These are phyloP conservation scores for Verticillium dahliae DNA, from an alignment of 2,329 filamentous ascomycete genomes.

Conservation along the genomic window DNA sequence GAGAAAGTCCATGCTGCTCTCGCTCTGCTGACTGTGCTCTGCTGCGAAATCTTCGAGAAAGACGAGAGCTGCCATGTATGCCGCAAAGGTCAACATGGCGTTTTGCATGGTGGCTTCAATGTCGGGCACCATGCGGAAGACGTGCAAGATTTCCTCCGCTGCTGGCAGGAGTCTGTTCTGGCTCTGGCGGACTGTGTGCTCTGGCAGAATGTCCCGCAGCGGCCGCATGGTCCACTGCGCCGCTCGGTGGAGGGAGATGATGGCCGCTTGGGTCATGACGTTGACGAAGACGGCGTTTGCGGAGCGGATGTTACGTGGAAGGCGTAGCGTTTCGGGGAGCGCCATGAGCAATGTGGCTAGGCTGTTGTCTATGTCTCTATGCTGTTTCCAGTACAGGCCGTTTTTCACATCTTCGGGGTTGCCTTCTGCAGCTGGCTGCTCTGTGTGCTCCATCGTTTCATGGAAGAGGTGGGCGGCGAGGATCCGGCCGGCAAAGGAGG, in stretches of 20 bases:
- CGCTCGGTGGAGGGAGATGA: slow-evolving; percentile 59
- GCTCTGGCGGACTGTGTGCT: slow-evolving; percentile 53
- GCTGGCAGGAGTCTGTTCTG: slow-evolving; percentile 61
- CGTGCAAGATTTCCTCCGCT: slow-evolving; percentile 58
- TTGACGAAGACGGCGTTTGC: slow-evolving; percentile 61
- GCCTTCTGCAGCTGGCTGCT: background rate
- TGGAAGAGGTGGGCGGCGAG: slow-evolving; percentile 53
- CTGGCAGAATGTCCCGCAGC: slow-evolving; percentile 38
- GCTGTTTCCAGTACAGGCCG: background rate
- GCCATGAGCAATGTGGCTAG: slow-evolving; percentile 53
- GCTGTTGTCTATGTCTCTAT: slow-evolving; percentile 55
- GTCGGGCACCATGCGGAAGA: slow-evolving; percentile 55
- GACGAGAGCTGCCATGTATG: slow-evolving; percentile 62
- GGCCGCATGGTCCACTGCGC: background rate
- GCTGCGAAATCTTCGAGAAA: slow-evolving; percentile 45
- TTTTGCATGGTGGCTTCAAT: slow-evolving; percentile 44
- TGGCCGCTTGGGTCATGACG: slow-evolving; percentile 63
- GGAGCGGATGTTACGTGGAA: slow-evolving; percentile 50
- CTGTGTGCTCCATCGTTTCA: slow-evolving; percentile 42
- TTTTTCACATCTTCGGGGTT: background rate
- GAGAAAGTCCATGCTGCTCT: background rate
- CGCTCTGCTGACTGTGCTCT: background rate
- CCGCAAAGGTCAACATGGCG: slow-evolving; percentile 61
- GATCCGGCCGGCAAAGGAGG: slow-evolving; percentile 49
- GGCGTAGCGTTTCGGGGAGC: slow-evolving; percentile 50